These are phyloP conservation scores for Eutrema japonicum DNA, from an alignment of 345 rosid genomes.

Conservation along the genomic window DNA sequence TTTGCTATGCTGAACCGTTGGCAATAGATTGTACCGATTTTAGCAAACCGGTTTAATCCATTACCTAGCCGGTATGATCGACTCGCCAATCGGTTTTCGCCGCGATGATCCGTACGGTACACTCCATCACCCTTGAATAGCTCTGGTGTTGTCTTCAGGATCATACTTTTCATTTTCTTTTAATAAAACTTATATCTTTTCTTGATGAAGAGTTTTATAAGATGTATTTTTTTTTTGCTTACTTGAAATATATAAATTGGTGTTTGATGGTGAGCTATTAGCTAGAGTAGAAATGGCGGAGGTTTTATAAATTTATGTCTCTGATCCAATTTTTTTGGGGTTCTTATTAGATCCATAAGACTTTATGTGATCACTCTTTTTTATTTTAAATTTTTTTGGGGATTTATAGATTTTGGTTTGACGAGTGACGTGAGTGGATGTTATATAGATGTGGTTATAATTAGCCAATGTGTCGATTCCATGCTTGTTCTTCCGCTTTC, in stretches of 20 bases:
- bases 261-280: conserved; percentile 35
- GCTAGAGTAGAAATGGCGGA: conserved; percentile 29
- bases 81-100: conserved; percentile 25
- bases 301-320: conserved; percentile 15
- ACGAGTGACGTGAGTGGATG: conserved; percentile 45
- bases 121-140: conserved; percentile 41
- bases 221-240: not conserved
- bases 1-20: conserved; percentile 33
- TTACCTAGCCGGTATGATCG: conserved; percentile 30
- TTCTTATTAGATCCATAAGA: conserved; percentile 31
- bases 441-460: conserved; percentile 40
- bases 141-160: conserved; percentile 42
- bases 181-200: conserved; percentile 7
- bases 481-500: conserved; percentile 28
- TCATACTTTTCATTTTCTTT: conserved; percentile 44
- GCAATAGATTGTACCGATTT: conserved; percentile 24
- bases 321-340: conserved; percentile 5
- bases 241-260: conserved; percentile 24
- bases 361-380: conserved; percentile 37
- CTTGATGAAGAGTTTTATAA: conserved; percentile 15
- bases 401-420: conserved; percentile 34
- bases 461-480: conserved; percentile 34
- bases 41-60: conserved; percentile 31
- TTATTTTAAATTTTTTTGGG: not conserved
- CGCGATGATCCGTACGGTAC: conserved; percentile 35